Conservation (phyloP, 257 asterid species). For the Prunella vulgaris region DNA sequence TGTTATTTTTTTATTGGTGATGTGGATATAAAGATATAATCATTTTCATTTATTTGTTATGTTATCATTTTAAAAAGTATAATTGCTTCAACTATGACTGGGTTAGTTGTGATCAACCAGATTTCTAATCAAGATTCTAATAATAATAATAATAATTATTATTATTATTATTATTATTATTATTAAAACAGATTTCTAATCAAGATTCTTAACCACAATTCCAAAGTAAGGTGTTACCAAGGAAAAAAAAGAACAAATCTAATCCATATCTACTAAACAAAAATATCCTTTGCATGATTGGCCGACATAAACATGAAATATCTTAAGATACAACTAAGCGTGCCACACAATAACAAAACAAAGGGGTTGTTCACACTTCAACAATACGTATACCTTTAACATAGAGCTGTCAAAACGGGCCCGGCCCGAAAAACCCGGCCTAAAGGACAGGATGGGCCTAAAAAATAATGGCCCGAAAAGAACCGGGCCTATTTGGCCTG, state of each 20-base stretch:
- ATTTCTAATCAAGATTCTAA: neutral
- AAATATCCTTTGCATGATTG: conserved; percentile 21
- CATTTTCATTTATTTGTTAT: too few species aligned
- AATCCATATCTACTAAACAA: conserved; percentile 30
- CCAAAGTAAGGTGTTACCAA: neutral
- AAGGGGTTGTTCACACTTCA: conserved; percentile 4
- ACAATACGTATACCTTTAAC: too few species aligned
- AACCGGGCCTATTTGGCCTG: too few species aligned
- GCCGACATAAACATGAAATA: conserved; percentile 30
- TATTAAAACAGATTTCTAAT: neutral
- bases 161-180: too few species aligned
- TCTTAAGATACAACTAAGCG: conserved; percentile 19
- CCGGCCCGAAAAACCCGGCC: too few species aligned
- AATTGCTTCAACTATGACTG: neutral
- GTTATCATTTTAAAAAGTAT: too few species aligned
- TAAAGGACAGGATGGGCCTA: too few species aligned
- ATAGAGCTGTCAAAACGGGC: too few species aligned
- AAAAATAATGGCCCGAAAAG: too few species aligned
- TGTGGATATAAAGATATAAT: too few species aligned
- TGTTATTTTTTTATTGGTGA: too few species aligned
- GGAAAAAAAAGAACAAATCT: conserved; percentile 20
- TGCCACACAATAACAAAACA: neutral
- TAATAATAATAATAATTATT: too few species aligned
- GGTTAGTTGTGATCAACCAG: neutral
- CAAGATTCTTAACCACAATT: neutral